Conservation (phyloP, 2,329 filamentous ascomycete genomes). For the Pseudofabraea citricarpa region DNA sequence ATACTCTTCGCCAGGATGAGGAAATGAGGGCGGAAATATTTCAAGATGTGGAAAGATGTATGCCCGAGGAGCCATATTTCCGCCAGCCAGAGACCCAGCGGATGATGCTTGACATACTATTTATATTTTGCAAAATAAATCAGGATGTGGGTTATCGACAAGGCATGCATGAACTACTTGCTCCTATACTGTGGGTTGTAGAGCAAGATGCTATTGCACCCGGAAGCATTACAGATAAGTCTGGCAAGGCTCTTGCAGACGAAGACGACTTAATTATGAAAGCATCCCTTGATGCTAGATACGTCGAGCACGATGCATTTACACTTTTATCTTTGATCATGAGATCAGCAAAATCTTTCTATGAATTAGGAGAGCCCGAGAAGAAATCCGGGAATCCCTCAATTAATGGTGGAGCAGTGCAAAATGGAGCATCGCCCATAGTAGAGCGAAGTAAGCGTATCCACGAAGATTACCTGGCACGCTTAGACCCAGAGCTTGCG, state of each 20-base stretch:
- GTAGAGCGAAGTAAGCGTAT: conserved; percentile 82
- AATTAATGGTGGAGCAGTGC: conserved; percentile 10
- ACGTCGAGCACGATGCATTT: conserved; percentile 88
- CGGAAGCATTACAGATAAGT: conserved; percentile 22
- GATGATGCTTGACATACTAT: conserved; percentile 83
- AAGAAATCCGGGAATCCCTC: conserved; percentile 31
- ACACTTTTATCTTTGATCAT: conserved; percentile 81
- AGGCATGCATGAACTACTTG: conserved; percentile 95
- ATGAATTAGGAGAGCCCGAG: conserved; percentile 52
- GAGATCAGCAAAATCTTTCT: conserved; percentile 81
- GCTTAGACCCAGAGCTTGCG: conserved; percentile 78
- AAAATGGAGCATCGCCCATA: conserved; percentile 59
- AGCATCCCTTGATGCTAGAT: conserved; percentile 65
- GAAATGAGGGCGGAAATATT: conserved; percentile 79
- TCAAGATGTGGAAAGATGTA: conserved; percentile 86
- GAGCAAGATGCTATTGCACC: conserved; percentile 71
- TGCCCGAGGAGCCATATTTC: conserved; percentile 90
- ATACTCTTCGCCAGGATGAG: conserved; percentile 80
- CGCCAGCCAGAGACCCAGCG: conserved; percentile 72
- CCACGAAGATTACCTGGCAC: conserved; percentile 74
- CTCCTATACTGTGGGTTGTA: conserved; percentile 81
- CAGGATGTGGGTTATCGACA: conserved; percentile 87
- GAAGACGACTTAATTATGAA: conserved; percentile 36
- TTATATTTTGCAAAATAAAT: conserved; percentile 91
- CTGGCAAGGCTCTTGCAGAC: conserved; percentile 18